Evolutionary conservation across 169 alveolate genomes (phyloP).

Genomic region (Eimeria necatrix): DNA sequence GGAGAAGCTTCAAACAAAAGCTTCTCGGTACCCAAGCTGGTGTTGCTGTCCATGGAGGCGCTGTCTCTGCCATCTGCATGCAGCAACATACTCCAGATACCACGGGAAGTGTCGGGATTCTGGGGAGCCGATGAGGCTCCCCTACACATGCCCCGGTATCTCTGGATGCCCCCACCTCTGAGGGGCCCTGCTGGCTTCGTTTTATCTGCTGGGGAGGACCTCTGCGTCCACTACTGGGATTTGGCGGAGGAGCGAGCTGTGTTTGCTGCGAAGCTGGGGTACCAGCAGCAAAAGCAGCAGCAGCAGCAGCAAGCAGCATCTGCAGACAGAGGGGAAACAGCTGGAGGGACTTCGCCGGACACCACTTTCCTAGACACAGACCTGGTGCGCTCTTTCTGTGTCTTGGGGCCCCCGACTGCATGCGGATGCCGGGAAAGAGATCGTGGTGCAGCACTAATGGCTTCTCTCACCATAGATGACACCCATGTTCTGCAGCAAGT

Average conservation of each 20-base stretch:
- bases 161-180: conserved; percentile 65
- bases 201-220: conserved; percentile 66
- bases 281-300: conserved; percentile 10
- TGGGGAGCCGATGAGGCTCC: conserved; percentile 15
- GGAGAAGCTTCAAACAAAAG: not conserved
- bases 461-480: conserved; percentile 28
- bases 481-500: conserved; percentile 41
- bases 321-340: conserved; percentile 2
- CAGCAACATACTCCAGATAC: not conserved
- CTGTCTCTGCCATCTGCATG: not conserved
- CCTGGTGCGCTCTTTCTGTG: conserved; percentile 43
- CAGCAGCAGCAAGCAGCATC: conserved; percentile 34
- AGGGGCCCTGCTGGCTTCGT: conserved; percentile 71
- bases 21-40: conserved; percentile 5
- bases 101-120: not conserved
- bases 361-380: not conserved
- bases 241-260: conserved; percentile 62
- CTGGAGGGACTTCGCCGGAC: conserved; percentile 1
- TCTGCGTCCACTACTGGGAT: conserved; percentile 71
- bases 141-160: conserved; percentile 49
- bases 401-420: conserved; percentile 37
- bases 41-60: not conserved
- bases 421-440: conserved; percentile 47
- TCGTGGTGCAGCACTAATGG: not conserved
- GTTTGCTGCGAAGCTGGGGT: conserved; percentile 29